phyloP scores from a whole-genome alignment of 2,329 filamentous ascomycete genomes.

The Bretziella fagacearum region DNA sequence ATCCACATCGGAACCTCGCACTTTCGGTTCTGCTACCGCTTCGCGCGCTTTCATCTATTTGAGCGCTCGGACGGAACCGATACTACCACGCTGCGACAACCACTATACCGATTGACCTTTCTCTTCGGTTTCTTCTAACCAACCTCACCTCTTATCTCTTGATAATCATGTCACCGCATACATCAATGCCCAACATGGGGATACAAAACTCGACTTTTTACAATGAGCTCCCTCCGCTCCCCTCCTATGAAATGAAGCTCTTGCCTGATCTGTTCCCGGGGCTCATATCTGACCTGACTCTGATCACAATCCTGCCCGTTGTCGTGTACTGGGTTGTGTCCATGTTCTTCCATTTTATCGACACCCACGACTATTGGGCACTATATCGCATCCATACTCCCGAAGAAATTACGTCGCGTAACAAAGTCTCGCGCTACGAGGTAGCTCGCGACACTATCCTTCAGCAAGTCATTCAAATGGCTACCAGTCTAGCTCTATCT shows the following conservation, averaged over 20 bases:
- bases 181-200: constrained; percentile 23
- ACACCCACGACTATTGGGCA: constrained; percentile 69
- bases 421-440: constrained; percentile 69
- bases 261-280: constrained; percentile 51
- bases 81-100: not conserved
- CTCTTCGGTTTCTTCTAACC: not conserved
- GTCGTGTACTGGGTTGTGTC: constrained; percentile 80
- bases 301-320: constrained; percentile 60
- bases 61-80: not conserved
- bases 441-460: constrained; percentile 81
- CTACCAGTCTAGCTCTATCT: constrained; percentile 49
- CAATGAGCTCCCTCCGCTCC: constrained; percentile 62
- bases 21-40: no score
- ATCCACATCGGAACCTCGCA: no score
- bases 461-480: constrained; percentile 79
- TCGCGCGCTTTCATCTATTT: no score
- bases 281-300: constrained; percentile 64
- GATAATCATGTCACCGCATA: not conserved
- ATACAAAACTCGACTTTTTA: constrained; percentile 35
- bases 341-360: constrained; percentile 71
- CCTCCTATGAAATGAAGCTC: constrained; percentile 56
- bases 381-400: constrained; percentile 91
- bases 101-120: not conserved
- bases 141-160: not conserved
- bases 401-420: constrained; percentile 72